Evolutionary conservation across 805 yeast species (phyloP).

Genomic region (Candida berthetii): DNA sequence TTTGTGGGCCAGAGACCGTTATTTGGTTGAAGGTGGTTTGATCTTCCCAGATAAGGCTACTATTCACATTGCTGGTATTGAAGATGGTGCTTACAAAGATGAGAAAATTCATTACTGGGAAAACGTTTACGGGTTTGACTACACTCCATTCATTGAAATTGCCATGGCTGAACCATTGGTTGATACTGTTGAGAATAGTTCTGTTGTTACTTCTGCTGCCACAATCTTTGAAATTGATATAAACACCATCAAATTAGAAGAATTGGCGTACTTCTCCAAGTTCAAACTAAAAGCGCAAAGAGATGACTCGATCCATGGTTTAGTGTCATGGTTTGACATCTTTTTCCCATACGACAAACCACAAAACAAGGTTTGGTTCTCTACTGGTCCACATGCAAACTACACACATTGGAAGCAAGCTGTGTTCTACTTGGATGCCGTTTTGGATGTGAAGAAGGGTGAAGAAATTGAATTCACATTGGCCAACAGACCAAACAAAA

Average conservation of each 20-base stretch:
- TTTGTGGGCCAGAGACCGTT: constrained; percentile 87
- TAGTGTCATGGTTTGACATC: constrained; percentile 92
- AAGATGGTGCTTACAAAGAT: constrained; percentile 86
- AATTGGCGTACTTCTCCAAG: constrained; percentile 67
- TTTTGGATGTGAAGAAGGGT: constrained; percentile 67
- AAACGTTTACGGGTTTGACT: constrained; percentile 95
- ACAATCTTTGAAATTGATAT: constrained; percentile 79
- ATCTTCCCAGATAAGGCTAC: constrained; percentile 93
- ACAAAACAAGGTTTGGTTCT: constrained; percentile 61
- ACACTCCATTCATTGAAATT: constrained; percentile 78
- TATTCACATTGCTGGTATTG: constrained; percentile 86
- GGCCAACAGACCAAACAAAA: constrained; percentile 67
- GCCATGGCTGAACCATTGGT: constrained; percentile 94
- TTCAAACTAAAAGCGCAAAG: constrained; percentile 71
- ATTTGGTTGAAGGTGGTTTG: constrained; percentile 71
- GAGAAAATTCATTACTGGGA: constrained; percentile 95
- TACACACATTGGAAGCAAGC: constrained; percentile 99
- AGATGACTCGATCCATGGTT: constrained; percentile 81
- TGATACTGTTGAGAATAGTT: constrained; percentile 80
- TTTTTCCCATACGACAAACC: constrained; percentile 64
- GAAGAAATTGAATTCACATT: constrained; percentile 70
- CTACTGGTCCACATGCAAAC: constrained; percentile 91
- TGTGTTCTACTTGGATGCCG: constrained; percentile 83
- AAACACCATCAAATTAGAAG: constrained; percentile 80
- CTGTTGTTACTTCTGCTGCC: constrained; percentile 68